Percentiles rank a stretch among this genome's conserved stretches.
phyloP scores from a whole-genome alignment of 257 asterid species.

The Petunia axillaris region DNA sequence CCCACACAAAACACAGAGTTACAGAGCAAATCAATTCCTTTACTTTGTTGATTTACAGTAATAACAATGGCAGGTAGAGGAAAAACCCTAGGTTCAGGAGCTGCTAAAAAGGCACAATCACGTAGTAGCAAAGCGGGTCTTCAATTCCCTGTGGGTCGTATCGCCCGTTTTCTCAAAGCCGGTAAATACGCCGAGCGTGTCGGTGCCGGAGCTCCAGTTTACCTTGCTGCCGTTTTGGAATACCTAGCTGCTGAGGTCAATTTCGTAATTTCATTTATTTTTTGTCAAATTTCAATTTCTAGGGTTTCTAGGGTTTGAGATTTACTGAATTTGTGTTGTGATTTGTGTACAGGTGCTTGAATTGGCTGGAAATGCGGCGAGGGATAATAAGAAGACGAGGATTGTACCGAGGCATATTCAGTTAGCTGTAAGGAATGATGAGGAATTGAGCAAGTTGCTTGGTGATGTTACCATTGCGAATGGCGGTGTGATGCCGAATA shows the following conservation, averaged over 20 bases:
- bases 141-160: constrained; percentile 86
- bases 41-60: not conserved
- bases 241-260: constrained; percentile 80
- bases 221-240: constrained; percentile 81
- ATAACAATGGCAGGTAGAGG: constrained; percentile 80
- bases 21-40: not conserved
- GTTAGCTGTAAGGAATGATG: constrained; percentile 75
- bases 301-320: constrained; percentile 19
- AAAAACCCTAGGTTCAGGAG: constrained; percentile 68
- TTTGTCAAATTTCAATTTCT: not conserved
- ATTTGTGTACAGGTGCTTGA: constrained; percentile 56
- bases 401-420: constrained; percentile 82
- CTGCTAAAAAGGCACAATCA: constrained; percentile 72
- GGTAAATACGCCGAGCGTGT: constrained; percentile 86
- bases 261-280: not conserved
- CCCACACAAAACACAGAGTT: not conserved
- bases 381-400: constrained; percentile 86
- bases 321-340: not conserved
- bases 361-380: constrained; percentile 80
- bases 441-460: constrained; percentile 73
- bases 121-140: constrained; percentile 82
- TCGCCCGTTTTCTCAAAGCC: constrained; percentile 78
- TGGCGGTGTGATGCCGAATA: constrained; percentile 91
- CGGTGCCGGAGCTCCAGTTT: constrained; percentile 87
- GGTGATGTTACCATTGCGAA: constrained; percentile 84